Evolutionary conservation across 148 eudicot genomes (phyloP).

Genomic region (Amaranthus cruentus): DNA sequence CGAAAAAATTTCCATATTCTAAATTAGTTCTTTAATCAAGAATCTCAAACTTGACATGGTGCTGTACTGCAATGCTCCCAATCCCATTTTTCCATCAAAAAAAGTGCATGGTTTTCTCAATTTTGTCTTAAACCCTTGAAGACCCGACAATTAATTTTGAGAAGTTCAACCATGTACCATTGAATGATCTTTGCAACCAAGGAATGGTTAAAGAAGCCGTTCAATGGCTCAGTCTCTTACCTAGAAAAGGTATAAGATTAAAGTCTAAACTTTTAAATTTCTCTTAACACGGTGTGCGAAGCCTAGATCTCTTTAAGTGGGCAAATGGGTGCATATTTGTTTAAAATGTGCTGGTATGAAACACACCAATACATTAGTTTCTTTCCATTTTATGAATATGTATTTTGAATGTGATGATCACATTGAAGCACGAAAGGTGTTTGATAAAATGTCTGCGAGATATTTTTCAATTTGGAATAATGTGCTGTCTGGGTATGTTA

Average conservation of each 20-base stretch:
- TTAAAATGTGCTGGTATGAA: conserved; percentile 56
- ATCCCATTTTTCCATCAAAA: conserved; percentile 12
- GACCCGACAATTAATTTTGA: conserved; percentile 27
- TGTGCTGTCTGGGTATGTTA: conserved; percentile 82
- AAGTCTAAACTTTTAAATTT: conserved; percentile 40
- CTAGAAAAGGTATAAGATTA: conserved; percentile 48
- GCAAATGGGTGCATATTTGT: conserved; percentile 77
- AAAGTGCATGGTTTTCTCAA: conserved; percentile 16
- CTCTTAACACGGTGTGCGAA: conserved; percentile 48
- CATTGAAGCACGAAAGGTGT: conserved; percentile 53
- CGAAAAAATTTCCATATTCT: neutral
- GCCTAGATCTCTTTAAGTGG: conserved; percentile 45
- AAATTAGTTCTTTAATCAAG: neutral
- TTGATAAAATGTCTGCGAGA: conserved; percentile 65
- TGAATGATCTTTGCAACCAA: conserved; percentile 45
- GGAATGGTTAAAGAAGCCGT: conserved; percentile 60
- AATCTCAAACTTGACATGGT: conserved; percentile 41
- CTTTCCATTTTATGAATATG: conserved; percentile 59
- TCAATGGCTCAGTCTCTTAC: conserved; percentile 28
- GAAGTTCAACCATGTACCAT: conserved; percentile 26
- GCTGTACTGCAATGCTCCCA: conserved; percentile 49
- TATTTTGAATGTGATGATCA: conserved; percentile 56
- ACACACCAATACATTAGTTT: conserved; percentile 45
- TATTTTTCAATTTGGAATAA: conserved; percentile 73
- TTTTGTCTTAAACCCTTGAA: conserved; percentile 15